phyloP scores from a whole-genome alignment of 2,329 filamentous ascomycete genomes.

The Elsinoe arachidis region DNA sequence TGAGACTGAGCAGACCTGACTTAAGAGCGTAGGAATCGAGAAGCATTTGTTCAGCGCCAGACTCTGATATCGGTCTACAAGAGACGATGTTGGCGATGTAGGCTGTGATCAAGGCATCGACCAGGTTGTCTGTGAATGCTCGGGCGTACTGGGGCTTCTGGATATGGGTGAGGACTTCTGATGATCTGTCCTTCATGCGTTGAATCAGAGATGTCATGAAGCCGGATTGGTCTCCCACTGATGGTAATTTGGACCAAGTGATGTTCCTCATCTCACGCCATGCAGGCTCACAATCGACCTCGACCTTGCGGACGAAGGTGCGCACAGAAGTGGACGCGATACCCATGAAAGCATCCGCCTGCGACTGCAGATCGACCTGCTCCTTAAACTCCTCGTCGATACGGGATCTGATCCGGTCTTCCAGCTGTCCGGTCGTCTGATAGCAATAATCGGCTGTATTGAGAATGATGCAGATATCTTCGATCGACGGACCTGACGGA shows the following conservation, averaged over 20 bases:
- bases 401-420: slow-evolving; percentile 86
- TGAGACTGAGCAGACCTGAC: slow-evolving; percentile 64
- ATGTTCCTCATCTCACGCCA: slow-evolving; percentile 98
- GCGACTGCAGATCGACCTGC: slow-evolving; percentile 79
- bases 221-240: slow-evolving; percentile 83
- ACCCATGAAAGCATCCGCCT: slow-evolving; percentile 90
- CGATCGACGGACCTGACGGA: slow-evolving; percentile 51
- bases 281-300: slow-evolving; percentile 69
- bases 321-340: slow-evolving; percentile 84
- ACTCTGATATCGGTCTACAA: slow-evolving; percentile 84
- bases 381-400: slow-evolving; percentile 71
- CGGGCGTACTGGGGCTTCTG: slow-evolving; percentile 89
- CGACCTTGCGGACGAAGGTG: slow-evolving; percentile 73
- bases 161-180: slow-evolving; percentile 66
- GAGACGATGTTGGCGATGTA: slow-evolving; percentile 81
- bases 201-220: slow-evolving; percentile 78
- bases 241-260: slow-evolving; percentile 89
- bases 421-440: slow-evolving; percentile 80
- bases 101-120: slow-evolving; percentile 70
- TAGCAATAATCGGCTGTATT: slow-evolving; percentile 99
- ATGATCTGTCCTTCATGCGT: slow-evolving; percentile 60
- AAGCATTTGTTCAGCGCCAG: slow-evolving; percentile 95
- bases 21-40: slow-evolving; percentile 88
- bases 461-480: slow-evolving; percentile 76
- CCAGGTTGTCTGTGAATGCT: slow-evolving; percentile 91